Evolutionary conservation across 805 yeast species (phyloP), one percentile per base, ranked within the genome.

Genomic region (Myxozyma melibiosi): DNA sequence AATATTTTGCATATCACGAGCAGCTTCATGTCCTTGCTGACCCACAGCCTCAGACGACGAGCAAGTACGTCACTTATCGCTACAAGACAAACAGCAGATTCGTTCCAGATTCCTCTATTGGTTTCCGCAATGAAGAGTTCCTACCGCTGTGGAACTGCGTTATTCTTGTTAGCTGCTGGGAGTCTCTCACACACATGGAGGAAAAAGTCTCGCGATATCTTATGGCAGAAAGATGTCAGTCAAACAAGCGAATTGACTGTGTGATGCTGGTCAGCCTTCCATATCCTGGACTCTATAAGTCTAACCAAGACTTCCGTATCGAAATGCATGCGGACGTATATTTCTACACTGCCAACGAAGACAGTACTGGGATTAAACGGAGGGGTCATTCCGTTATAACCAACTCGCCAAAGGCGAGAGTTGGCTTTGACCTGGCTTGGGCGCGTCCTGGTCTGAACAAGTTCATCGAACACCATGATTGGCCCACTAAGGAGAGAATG

Each of bases 401-500:
- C 6, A 40, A 33, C 16, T 45, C 49, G 16, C 49, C 49, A 9
- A 40, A 45, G 4, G n/a, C 31, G 31, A 16, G 31, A 14, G 16
- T 45, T 20, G 30, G 20, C 2, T 45, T 45, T 20, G 37, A 34
- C 30, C 22, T 45, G 24, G 39, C 49, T 2, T 34, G 40, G 39
- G 49, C 49, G 3, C 39, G 49, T 5, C 49, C 49, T 6, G 49
- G 49, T 11, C 25, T 45, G 31, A 22, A 45, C 31, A 20, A 20
- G 40, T 45, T 45, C 22, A 45, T 45, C 16, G 49, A 45, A 45
- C 7, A 33, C 35, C 49, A 45, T 45, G 49, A 45, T 31, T 45
- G 49, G 49, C 9, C 33, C n/a, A 18, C 34, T 20, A 9, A n/a
- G 4, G 20, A 31, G 40, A 16, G 49, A 45, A 9, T 13, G 11